Evolutionary conservation across 768 basidiomycete genomes (phyloP).

Genomic region (Steccherinum ochraceum): DNA sequence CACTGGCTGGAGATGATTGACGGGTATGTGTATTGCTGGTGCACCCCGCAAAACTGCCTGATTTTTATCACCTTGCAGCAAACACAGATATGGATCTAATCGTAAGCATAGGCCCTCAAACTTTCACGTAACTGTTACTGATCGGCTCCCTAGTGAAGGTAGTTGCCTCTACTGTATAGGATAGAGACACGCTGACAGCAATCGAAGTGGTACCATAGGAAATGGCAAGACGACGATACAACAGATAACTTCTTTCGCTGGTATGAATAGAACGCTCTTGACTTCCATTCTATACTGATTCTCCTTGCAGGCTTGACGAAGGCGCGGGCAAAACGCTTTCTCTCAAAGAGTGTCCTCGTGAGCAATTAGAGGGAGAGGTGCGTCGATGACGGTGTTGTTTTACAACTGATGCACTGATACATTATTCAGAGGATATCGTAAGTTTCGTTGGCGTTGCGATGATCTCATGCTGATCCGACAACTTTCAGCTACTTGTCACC

Average conservation of each 20-base stretch:
- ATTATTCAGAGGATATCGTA: constrained; percentile 45
- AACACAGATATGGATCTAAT: constrained; percentile 60
- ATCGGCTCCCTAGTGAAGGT: too few species aligned
- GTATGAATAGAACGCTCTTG: constrained; percentile 21
- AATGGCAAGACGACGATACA: constrained; percentile 55
- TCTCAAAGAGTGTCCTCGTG: constrained; percentile 52
- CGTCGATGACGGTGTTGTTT: too few species aligned
- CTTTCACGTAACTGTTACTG: too few species aligned
- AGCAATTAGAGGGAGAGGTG: constrained; percentile 56
- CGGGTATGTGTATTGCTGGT: constrained; percentile 29
- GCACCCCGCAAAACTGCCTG: too few species aligned
- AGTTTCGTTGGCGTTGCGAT: constrained; percentile 13
- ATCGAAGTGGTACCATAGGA: constrained; percentile 55
- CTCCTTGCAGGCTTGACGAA: constrained; percentile 46
- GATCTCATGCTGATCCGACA: background rate
- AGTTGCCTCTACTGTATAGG: too few species aligned
- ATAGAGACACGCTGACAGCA: too few species aligned
- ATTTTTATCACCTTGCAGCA: too few species aligned
- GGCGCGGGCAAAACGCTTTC: constrained; percentile 52
- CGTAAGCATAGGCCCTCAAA: constrained; percentile 31
- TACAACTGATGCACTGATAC: too few species aligned
- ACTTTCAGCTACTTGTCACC: constrained; percentile 13
- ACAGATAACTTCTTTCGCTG: constrained; percentile 63
- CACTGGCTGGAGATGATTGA: constrained; percentile 63
- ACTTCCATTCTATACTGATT: background rate